These are phyloP conservation scores for Trichoderma guizhouense DNA, from an alignment of 2,329 filamentous ascomycete species.

Conservation along the genomic window DNA sequence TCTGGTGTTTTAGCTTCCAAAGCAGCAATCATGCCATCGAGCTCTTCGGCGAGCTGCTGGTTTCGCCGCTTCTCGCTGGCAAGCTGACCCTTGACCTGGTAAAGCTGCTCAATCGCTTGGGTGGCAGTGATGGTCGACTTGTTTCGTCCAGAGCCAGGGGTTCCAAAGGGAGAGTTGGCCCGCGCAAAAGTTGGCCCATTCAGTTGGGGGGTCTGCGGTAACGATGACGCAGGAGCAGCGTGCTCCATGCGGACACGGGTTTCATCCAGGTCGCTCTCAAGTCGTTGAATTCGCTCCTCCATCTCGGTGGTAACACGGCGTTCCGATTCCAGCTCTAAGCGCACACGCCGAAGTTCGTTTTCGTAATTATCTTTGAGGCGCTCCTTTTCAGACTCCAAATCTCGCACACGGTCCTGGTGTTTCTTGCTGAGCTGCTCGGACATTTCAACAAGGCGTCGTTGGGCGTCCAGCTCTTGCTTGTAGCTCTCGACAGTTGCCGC, in stretches of 20 bases:
- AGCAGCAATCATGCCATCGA: slow-evolving; percentile 76
- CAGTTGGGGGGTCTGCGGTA: slow-evolving; percentile 58
- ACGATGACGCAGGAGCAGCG: slow-evolving; percentile 42
- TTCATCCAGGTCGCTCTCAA: slow-evolving; percentile 54
- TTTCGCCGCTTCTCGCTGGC: slow-evolving; percentile 70
- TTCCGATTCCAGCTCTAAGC: slow-evolving; percentile 56
- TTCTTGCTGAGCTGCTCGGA: slow-evolving; percentile 73
- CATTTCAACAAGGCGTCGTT: slow-evolving; percentile 76
- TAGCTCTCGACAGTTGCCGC: slow-evolving; percentile 82
- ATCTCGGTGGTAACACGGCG: slow-evolving; percentile 45
- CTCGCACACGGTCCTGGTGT: slow-evolving; percentile 65
- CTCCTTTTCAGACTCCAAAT: slow-evolving; percentile 63
- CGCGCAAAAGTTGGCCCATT: slow-evolving; percentile 55
- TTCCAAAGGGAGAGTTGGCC: slow-evolving; percentile 59
- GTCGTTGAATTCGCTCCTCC: slow-evolving; percentile 47
- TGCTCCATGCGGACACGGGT: slow-evolving; percentile 49
- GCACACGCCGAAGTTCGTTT: slow-evolving; percentile 53
- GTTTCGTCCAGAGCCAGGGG: slow-evolving; percentile 54
- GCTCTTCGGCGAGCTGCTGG: slow-evolving; percentile 68
- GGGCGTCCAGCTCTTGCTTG: slow-evolving; percentile 78
- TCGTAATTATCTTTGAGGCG: slow-evolving; percentile 62
- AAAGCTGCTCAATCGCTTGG: slow-evolving; percentile 62
- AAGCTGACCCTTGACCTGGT: slow-evolving; percentile 68
- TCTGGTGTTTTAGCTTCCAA: not conserved
- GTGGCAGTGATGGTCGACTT: slow-evolving; percentile 58